These are phyloP conservation scores for Tetraselmis chui DNA, from an alignment of 139 green algal genomes.

Conservation along the genomic window DNA sequence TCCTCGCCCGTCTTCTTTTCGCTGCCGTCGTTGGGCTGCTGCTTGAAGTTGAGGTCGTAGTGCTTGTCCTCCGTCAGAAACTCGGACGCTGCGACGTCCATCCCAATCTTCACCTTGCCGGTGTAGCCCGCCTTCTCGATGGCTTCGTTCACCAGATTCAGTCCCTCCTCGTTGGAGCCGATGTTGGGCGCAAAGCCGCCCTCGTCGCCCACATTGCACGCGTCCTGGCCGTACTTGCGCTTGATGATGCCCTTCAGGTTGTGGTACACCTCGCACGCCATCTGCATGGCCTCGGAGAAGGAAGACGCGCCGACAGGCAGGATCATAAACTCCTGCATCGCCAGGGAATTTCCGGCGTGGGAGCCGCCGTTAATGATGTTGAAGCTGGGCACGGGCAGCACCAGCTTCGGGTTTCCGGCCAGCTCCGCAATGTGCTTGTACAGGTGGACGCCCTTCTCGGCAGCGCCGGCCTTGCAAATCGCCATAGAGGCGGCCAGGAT, in stretches of 20 bases:
- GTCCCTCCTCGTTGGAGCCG: conserved; percentile 85
- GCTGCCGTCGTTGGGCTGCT: conserved; percentile 74
- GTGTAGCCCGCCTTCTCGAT: conserved; percentile 85
- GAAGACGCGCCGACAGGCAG: conserved; percentile 74
- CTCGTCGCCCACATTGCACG: conserved; percentile 97
- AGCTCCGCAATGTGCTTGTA: conserved; percentile 92
- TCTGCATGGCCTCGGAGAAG: conserved; percentile 93
- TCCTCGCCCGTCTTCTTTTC: conserved; percentile 73
- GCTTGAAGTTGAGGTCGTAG: conserved; percentile 97
- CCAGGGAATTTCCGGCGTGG: conserved; percentile 95
- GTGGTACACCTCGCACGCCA: conserved; percentile 95
- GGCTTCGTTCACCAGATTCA: conserved; percentile 84
- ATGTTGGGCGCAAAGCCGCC: conserved; percentile 98
- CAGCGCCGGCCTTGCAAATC: conserved; percentile 83
- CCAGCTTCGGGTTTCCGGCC: conserved; percentile 82
- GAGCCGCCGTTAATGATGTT: conserved; percentile 99
- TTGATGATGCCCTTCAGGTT: conserved; percentile 95
- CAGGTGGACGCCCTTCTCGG: conserved; percentile 88
- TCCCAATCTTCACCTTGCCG: conserved; percentile 88
- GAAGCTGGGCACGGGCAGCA: conserved; percentile 96
- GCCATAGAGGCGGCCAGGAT: conserved; percentile 98
- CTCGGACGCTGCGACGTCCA: conserved; percentile 95
- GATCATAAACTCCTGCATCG: conserved; percentile 99
- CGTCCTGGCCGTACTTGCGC: conserved; percentile 97
- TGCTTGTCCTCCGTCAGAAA: conserved; percentile 84